Percentiles rank a stretch among this genome's conserved stretches.
Evolutionary conservation across 805 yeast genomes (phyloP).

Genomic region (Candida morakotiae): DNA sequence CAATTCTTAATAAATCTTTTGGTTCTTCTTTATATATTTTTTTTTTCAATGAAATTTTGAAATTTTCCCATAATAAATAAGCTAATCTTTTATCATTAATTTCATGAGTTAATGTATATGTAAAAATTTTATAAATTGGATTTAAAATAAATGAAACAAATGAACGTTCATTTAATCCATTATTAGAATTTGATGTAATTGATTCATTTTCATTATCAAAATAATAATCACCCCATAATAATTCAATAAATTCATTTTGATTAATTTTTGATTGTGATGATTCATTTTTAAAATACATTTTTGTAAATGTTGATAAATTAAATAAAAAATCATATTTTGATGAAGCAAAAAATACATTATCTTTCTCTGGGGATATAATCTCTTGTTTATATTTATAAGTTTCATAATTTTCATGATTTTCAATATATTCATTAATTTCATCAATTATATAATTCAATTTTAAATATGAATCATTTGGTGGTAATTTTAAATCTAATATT

Average conservation of each 20-base stretch:
- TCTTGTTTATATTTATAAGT: slow-evolving; percentile 22
- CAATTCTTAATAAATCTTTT: slow-evolving; percentile 50
- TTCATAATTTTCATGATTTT: slow-evolving; percentile 22
- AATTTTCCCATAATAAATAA: slow-evolving; percentile 42
- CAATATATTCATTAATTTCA: slow-evolving; percentile 55
- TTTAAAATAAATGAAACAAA: slow-evolving; percentile 65
- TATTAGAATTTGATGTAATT: slow-evolving; percentile 36
- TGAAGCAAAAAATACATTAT: slow-evolving; percentile 76
- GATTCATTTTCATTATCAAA: slow-evolving; percentile 40
- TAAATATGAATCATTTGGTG: slow-evolving; percentile 68
- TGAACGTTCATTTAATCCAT: slow-evolving; percentile 30
- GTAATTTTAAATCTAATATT: slow-evolving; percentile 71
- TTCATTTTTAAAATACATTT: slow-evolving; percentile 32
- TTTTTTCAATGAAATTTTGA: slow-evolving; percentile 42
- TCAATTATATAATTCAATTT: slow-evolving; percentile 62
- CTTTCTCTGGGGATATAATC: slow-evolving; percentile 58
- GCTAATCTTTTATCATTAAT: slow-evolving; percentile 35
- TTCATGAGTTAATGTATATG: slow-evolving; percentile 54
- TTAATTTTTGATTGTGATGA: slow-evolving; percentile 12
- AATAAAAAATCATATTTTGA: slow-evolving; percentile 60
- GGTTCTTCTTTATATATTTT: slow-evolving; percentile 49
- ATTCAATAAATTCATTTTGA: slow-evolving; percentile 39
- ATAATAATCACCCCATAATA: slow-evolving; percentile 77
- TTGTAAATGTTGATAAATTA: slow-evolving; percentile 61
- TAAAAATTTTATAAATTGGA: slow-evolving; percentile 75